Conservation (phyloP, 768 basidiomycete genomes). For the Trametes coccinea region DNA sequence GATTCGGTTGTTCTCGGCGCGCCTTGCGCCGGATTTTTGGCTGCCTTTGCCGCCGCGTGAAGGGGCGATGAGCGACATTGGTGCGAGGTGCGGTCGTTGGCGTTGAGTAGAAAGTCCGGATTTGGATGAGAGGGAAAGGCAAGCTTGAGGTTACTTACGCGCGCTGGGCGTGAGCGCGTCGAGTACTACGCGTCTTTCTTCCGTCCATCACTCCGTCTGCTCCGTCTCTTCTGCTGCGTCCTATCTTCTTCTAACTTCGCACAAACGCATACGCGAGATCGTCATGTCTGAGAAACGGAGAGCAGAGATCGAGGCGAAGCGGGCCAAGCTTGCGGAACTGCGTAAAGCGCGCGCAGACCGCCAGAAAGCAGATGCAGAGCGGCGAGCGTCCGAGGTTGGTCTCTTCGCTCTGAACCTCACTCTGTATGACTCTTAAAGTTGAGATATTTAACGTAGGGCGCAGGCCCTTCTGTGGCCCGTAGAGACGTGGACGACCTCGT, state of each 20-base stretch:
- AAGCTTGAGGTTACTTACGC: no score
- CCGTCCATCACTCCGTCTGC: not conserved
- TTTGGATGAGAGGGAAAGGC: not conserved
- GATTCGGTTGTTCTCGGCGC: conserved; percentile 64
- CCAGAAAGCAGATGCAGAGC: conserved; percentile 53
- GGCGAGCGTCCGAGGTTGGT: conserved; percentile 25
- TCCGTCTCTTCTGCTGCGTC: not conserved
- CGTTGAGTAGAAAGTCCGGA: not conserved
- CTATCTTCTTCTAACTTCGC: no score
- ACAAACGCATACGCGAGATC: no score
- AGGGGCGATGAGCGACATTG: conserved; percentile 53
- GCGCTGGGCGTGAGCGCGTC: not conserved
- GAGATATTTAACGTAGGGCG: conserved; percentile 28
- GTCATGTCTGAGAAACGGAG: conserved; percentile 64
- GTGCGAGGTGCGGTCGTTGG: not conserved
- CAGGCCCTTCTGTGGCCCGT: conserved; percentile 44
- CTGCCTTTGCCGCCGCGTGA: conserved; percentile 16
- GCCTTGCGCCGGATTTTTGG: conserved; percentile 53
- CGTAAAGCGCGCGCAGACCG: conserved; percentile 74
- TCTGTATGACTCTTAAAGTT: no score
- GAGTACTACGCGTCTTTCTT: conserved; percentile 6
- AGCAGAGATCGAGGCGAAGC: conserved; percentile 90
- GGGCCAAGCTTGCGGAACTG: conserved; percentile 83
- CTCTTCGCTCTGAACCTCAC: not conserved
- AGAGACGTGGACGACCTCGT: conserved; percentile 75